phyloP scores from a whole-genome alignment of 441 rosid genomes.

The Erysimum pusillum region DNA sequence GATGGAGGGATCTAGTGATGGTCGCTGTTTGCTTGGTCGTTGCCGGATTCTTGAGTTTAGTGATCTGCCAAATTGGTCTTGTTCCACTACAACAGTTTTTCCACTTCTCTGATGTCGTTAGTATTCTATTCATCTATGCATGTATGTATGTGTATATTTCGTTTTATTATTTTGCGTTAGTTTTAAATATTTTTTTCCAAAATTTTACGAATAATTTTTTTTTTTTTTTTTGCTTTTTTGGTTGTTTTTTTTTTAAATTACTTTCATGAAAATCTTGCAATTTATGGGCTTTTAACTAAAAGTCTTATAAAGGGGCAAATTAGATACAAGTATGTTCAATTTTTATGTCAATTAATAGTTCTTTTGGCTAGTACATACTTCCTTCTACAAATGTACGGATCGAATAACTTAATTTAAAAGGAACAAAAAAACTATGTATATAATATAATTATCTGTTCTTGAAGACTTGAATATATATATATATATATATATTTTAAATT shows the following conservation, averaged over 20 bases:
- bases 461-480: neutral
- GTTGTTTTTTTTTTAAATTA: neutral
- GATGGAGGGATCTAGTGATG: slow-evolving; percentile 10
- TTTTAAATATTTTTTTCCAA: neutral
- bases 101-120: slow-evolving; percentile 15
- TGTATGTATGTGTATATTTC: neutral
- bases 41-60: neutral
- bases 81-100: neutral
- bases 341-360: neutral
- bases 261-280: neutral
- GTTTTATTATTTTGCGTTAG: neutral
- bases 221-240: neutral
- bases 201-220: neutral
- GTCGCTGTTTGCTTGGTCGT: slow-evolving; percentile 3
- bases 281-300: no score
- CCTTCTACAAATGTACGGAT: neutral
- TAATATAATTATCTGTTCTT: neutral
- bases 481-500: neutral
- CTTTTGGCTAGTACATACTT: neutral
- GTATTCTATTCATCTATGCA: slow-evolving; percentile 9
- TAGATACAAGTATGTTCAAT: neutral
- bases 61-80: slow-evolving; percentile 6
- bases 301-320: no score
- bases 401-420: no score
- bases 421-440: no score